Percentiles rank a stretch among this genome's conserved stretches.
phyloP scores from a whole-genome alignment of 1,284 basidiomycete species.

The Apiotrichum sp. region DNA sequence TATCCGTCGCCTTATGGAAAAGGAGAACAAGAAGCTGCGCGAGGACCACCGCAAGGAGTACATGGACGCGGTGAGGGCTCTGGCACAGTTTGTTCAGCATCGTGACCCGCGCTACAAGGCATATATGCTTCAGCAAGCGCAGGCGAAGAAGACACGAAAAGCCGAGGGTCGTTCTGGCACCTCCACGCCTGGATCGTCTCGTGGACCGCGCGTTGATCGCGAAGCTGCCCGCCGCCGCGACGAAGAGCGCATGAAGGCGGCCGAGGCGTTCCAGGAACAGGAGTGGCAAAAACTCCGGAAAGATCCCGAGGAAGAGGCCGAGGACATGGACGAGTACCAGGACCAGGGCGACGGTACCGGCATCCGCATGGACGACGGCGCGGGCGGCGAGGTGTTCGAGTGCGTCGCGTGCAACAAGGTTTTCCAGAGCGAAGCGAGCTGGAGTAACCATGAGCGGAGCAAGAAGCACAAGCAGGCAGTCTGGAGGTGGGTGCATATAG shows the following conservation, averaged over 20 bases:
- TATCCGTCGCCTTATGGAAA: conserved; percentile 83
- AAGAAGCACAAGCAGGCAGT: conserved; percentile 90
- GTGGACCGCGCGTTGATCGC: conserved; percentile 21
- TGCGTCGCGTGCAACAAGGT: conserved; percentile 92
- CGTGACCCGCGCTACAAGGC: conserved; percentile 87
- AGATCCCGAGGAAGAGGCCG: conserved; percentile 60
- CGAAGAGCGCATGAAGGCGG: conserved; percentile 26
- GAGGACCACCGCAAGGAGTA: conserved; percentile 86
- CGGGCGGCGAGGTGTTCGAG: conserved; percentile 57
- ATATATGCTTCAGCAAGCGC: conserved; percentile 55
- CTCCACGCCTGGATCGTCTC: conserved; percentile 11
- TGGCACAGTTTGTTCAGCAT: conserved; percentile 82
- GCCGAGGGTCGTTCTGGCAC: neutral
- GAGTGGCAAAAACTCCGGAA: conserved; percentile 71
- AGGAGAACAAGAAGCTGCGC: conserved; percentile 87
- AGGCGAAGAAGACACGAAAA: conserved; percentile 15
- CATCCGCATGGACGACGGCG: conserved; percentile 28
- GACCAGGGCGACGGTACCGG: conserved; percentile 33
- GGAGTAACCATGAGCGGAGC: conserved; percentile 93
- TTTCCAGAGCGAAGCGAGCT: conserved; percentile 87
- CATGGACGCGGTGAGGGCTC: conserved; percentile 79
- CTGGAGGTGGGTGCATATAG: conserved; percentile 51
- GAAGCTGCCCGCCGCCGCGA: conserved; percentile 22
- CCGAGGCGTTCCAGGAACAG: conserved; percentile 50
- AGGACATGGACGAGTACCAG: conserved; percentile 29